These are phyloP conservation scores for Coprinellus micaceus DNA, from an alignment of 768 basidiomycete species.

Conservation along the genomic window DNA sequence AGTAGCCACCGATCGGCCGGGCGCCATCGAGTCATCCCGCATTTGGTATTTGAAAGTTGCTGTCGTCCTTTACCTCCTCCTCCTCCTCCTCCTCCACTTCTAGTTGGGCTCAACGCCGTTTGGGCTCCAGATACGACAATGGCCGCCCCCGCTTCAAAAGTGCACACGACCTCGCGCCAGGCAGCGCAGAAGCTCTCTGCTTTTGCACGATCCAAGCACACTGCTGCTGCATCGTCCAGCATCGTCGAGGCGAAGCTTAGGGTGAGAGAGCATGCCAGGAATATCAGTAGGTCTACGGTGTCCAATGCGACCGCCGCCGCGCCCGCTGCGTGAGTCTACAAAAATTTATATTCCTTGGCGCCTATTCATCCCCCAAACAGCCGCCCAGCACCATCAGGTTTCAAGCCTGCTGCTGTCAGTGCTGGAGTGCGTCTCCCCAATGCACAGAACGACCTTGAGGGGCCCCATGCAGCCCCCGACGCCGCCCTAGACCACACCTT, in stretches of 20 bases:
- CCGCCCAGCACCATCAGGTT: conserved; percentile 53
- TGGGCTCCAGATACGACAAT: too few species aligned
- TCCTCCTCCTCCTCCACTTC: background rate
- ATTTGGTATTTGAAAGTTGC: conserved; percentile 5
- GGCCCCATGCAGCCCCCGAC: conserved; percentile 39
- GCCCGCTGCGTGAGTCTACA: conserved; percentile 51
- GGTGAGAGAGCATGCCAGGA: conserved; percentile 72
- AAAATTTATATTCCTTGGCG: too few species aligned
- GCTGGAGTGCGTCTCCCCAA: conserved; percentile 32
- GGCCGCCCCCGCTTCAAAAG: conserved; percentile 6
- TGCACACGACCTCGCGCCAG: conserved; percentile 11
- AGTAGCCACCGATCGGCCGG: background rate
- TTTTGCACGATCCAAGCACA: conserved; percentile 48
- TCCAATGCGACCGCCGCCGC: conserved; percentile 61
- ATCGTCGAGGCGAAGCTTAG: conserved; percentile 80
- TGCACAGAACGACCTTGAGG: conserved; percentile 23
- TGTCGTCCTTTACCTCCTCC: conserved; percentile 2
- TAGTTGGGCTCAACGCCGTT: too few species aligned
- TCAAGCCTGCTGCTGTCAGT: conserved; percentile 21
- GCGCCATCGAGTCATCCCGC: conserved; percentile 4
- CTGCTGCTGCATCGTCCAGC: conserved; percentile 27
- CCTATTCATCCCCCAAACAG: conserved; percentile 65
- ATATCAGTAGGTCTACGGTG: conserved; percentile 65
- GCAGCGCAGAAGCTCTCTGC: conserved; percentile 22
- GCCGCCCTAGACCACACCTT: conserved; percentile 75